Evolutionary conservation across 495 filamentous ascomycete genomes (phyloP).

Genomic region (Neurospora sp.): DNA sequence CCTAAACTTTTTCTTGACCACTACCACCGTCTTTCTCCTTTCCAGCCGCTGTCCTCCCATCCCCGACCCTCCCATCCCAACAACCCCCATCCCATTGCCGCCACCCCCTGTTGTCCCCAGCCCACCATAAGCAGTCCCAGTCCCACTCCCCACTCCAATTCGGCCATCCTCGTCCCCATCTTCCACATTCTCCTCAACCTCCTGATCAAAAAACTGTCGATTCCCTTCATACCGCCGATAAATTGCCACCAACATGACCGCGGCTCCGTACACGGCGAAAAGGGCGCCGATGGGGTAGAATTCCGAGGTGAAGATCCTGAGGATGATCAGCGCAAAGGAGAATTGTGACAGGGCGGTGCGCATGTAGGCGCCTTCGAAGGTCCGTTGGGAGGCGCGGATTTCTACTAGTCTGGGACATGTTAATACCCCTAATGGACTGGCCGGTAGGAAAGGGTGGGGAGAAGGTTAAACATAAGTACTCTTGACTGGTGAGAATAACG

Average conservation of each 20-base stretch:
- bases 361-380: slow-evolving; percentile 95
- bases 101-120: too few species aligned
- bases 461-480: slow-evolving; percentile 22
- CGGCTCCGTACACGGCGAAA: slow-evolving; percentile 83
- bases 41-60: background rate
- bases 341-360: slow-evolving; percentile 91
- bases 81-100: background rate
- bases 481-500: slow-evolving; percentile 67
- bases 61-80: background rate
- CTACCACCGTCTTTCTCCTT: slow-evolving; percentile 22
- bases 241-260: slow-evolving; percentile 67
- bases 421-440: too few species aligned
- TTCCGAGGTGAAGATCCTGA: slow-evolving; percentile 92
- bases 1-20: slow-evolving; percentile 62
- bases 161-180: background rate
- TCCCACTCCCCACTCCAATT: too few species aligned
- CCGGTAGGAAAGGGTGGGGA: too few species aligned
- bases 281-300: slow-evolving; percentile 91
- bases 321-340: slow-evolving; percentile 83
- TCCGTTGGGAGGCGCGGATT: slow-evolving; percentile 86
- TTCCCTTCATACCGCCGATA: slow-evolving; percentile 86
- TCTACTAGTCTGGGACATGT: slow-evolving; percentile 51
- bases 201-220: slow-evolving; percentile 73
- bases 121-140: too few species aligned
- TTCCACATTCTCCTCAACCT: slow-evolving; percentile 35